These are phyloP conservation scores for Tilletia caries DNA, from an alignment of 1,284 basidiomycete genomes.

Conservation along the genomic window DNA sequence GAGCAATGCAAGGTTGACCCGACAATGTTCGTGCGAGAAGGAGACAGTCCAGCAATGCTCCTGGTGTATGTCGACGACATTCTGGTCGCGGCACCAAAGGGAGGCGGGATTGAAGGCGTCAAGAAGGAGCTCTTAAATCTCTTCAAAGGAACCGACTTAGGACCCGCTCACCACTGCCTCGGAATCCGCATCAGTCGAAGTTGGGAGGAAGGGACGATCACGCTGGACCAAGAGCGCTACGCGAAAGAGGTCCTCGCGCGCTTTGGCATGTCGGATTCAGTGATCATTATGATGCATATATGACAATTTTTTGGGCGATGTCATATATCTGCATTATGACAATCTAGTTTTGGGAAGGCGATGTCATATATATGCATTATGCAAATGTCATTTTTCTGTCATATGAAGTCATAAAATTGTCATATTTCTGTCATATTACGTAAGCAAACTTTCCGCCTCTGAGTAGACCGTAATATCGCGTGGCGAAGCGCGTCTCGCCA, in stretches of 20 bases:
- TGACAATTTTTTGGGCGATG: too few relatives aligned
- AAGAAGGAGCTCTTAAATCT: background rate
- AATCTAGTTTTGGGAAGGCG: too few relatives aligned
- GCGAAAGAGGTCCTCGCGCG: background rate
- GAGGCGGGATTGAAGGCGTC: background rate
- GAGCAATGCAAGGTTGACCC: slow-evolving; percentile 1
- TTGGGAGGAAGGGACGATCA: background rate
- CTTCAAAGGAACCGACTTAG: slow-evolving; percentile 5
- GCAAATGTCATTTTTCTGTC: too few relatives aligned
- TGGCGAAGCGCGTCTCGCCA: too few relatives aligned
- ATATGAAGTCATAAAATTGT: too few relatives aligned
- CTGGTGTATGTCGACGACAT: slow-evolving; percentile 5
- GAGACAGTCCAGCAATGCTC: background rate
- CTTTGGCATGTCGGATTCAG: slow-evolving; percentile 2
- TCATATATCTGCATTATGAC: too few relatives aligned
- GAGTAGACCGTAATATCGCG: too few relatives aligned
- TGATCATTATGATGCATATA: too few relatives aligned
- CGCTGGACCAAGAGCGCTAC: slow-evolving; percentile 5
- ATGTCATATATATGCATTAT: too few relatives aligned
- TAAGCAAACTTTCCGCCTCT: too few relatives aligned
- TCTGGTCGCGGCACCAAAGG: background rate
- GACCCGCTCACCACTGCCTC: background rate
- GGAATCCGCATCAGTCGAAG: background rate
- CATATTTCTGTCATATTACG: too few relatives aligned
- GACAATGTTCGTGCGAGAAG: background rate